A percentile compares a stretch with the other conserved stretches of the same genome.
phyloP scores from a whole-genome alignment of 2,329 filamentous ascomycete genomes.

The Fusarium circinatum region DNA sequence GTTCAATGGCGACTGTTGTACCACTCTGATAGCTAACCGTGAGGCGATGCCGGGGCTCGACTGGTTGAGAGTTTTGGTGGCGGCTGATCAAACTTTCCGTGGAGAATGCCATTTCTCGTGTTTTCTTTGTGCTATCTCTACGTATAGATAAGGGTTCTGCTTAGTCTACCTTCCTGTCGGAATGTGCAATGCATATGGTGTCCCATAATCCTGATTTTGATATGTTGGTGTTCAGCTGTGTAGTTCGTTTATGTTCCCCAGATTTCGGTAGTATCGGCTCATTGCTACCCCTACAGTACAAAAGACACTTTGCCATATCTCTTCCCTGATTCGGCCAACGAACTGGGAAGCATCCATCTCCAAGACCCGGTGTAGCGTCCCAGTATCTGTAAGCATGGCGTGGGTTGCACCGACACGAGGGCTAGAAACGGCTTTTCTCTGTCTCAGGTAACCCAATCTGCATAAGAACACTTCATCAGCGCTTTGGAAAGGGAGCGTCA shows the following conservation, averaged over 20 bases:
- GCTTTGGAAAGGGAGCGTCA: neutral
- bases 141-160: neutral
- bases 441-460: conserved; percentile 2
- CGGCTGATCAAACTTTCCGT: neutral
- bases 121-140: neutral
- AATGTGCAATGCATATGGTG: neutral
- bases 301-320: neutral
- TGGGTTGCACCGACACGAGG: conserved; percentile 12
- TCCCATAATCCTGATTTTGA: neutral
- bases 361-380: neutral
- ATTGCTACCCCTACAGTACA: neutral
- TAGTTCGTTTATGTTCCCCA: conserved; percentile 5
- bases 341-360: neutral
- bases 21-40: neutral
- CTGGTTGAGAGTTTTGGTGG: neutral
- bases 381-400: neutral
- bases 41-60: neutral
- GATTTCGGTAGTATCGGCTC: neutral
- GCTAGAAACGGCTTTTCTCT: conserved; percentile 1
- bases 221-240: neutral
- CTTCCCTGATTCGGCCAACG: neutral
- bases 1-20: conserved; percentile 1
- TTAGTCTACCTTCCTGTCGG: neutral
- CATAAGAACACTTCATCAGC: neutral
- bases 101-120: neutral